Base-by-base conservation (phyloP, 2,329 filamentous ascomycete species). In the Penicillium thymicola region DNA sequence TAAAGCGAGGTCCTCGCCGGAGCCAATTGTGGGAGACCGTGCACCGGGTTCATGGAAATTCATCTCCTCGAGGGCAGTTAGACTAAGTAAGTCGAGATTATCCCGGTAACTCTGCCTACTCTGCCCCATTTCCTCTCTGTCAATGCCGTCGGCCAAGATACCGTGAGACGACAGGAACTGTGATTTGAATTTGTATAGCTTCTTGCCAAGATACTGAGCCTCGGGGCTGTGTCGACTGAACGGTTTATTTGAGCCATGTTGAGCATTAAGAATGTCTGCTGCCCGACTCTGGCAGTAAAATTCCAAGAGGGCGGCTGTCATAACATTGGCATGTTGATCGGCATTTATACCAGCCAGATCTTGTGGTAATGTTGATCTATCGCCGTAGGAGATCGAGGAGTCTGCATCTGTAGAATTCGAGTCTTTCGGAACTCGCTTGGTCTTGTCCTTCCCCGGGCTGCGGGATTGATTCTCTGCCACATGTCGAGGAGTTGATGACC, bases 291-390 rank as follows among this genome's bases (percentile, higher is more conserved):
- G 62, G 47, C 75, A 78, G 58, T 76, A 79, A 54, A 77, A 78
- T 54, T 79, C 77, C 5, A 79, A 67, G 14, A 79, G 63, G 1
- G 77, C 74, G 14, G 75, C 67, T 16, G 76, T 76, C 71, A 79
- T 73, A 43, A 78, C 66, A 36, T 73, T 71, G 36, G 72, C 67
- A 62, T 77, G 75, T 5, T 66, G 70, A 36, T 74, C 71, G 5
- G 67, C 61, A 55, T 75, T 71, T 4, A 70, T 57, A 45, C 70
- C 70, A 13, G 69, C 60, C 6, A 67, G 54, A 14, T 66, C 65
- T 23, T 65, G 62, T n/a, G 67, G 60, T 32, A 57, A 38, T 10
- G 43, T 30, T 14, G 61, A 60, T 8, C 59, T 44, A 52, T 67
- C 63, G 16, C 61, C 62, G 28, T 63, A 54, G 27, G 63, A 61